A percentile compares a stretch with the other conserved stretches of the same genome.
Evolutionary conservation across 1,139 yeast species (phyloP).

Genomic region (Kodamaea derodonti): DNA sequence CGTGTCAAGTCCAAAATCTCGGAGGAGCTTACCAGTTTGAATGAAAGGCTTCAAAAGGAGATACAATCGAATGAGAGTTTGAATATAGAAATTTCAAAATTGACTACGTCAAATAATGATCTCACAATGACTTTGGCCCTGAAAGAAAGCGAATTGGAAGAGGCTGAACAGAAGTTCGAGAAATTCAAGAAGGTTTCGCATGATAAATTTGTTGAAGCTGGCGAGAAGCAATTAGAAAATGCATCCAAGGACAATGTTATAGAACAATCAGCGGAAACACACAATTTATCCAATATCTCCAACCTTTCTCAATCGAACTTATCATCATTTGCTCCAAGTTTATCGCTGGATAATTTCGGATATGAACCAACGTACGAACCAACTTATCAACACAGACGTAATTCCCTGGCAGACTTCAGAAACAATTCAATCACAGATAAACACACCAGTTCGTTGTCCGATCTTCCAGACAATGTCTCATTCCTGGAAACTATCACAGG

Average conservation of each 20-base stretch:
- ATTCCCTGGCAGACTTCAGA: background rate
- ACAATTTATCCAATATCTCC: conserved; percentile 15
- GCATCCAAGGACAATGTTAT: background rate
- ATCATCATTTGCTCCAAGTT: background rate
- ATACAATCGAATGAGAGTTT: conserved; percentile 21
- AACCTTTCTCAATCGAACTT: conserved; percentile 9
- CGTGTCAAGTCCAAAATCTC: conserved; percentile 27
- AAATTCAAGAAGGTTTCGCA: conserved; percentile 17
- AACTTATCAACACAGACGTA: background rate
- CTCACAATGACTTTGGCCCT: conserved; percentile 17
- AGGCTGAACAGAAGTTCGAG: conserved; percentile 28
- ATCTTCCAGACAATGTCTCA: background rate
- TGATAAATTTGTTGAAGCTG: background rate
- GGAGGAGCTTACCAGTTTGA: conserved; percentile 26
- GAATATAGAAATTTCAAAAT: conserved; percentile 11
- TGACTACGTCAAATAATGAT: conserved; percentile 11
- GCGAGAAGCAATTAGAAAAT: background rate
- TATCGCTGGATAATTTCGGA: background rate
- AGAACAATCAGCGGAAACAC: conserved; percentile 3
- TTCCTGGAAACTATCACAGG: conserved; percentile 1
- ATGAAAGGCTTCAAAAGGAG: conserved; percentile 18
- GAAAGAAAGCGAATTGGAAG: conserved; percentile 16
- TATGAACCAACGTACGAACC: background rate
- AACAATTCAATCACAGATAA: no score
- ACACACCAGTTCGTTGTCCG: background rate